Percentiles rank a stretch among this genome's conserved stretches.
These are phyloP conservation scores for Trebouxiophyceae sp. DNA, from an alignment of 163 green algal species.

Conservation along the genomic window DNA sequence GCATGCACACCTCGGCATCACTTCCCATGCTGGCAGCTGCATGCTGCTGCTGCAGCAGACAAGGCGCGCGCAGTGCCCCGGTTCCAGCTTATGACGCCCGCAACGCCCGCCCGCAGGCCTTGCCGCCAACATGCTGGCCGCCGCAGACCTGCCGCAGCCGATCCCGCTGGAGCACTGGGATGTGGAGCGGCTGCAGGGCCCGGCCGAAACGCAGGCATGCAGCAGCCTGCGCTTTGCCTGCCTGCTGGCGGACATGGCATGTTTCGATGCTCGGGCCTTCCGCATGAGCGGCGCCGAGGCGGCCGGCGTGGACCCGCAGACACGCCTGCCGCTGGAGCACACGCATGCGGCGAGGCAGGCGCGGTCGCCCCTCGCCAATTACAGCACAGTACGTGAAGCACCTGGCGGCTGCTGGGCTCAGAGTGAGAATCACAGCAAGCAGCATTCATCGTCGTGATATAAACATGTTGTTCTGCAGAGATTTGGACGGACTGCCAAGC, in stretches of 20 bases:
- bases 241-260: conserved; percentile 19
- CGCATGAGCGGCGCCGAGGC: conserved; percentile 46
- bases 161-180: conserved; percentile 22
- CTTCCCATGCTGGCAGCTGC: too few relatives aligned
- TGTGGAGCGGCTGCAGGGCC: background rate
- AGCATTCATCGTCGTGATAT: too few relatives aligned
- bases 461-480: too few relatives aligned
- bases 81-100: background rate
- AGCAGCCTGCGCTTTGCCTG: conserved; percentile 20
- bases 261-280: conserved; percentile 32
- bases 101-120: conserved; percentile 10
- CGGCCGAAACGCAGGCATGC: conserved; percentile 1
- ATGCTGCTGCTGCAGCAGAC: too few relatives aligned
- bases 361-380: too few relatives aligned
- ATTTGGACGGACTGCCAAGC: too few relatives aligned
- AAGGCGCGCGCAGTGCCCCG: background rate
- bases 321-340: conserved; percentile 16
- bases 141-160: conserved; percentile 2
- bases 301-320: conserved; percentile 50
- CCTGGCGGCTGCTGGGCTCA: too few relatives aligned
- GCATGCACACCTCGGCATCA: too few relatives aligned
- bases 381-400: too few relatives aligned
- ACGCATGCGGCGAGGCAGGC: conserved; percentile 25
- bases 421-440: too few relatives aligned
- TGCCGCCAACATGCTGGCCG: conserved; percentile 4